Evolutionary conservation across 192 early-diverging fungal species (phyloP).

Genomic region (Backusella australiensis): DNA sequence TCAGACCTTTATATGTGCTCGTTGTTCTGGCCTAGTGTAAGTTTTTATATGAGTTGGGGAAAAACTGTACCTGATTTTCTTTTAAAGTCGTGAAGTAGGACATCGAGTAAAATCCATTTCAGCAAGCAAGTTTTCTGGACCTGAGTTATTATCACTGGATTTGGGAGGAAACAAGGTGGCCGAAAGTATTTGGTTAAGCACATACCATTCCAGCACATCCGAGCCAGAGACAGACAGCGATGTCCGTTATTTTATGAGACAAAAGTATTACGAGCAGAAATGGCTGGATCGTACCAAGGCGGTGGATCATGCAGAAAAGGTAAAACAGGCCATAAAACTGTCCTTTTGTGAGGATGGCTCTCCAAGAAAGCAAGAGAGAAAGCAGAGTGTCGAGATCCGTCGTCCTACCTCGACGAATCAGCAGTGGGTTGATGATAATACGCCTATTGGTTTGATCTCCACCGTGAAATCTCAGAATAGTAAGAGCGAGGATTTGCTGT

Average conservation of each 20-base stretch:
- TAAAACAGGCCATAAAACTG: neutral
- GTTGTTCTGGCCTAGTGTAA: conserved; percentile 58
- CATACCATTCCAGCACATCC: conserved; percentile 1
- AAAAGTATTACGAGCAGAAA: conserved; percentile 37
- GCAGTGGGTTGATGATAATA: conserved; percentile 15
- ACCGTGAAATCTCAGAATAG: neutral
- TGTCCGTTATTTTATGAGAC: conserved; percentile 35
- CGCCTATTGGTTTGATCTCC: conserved; percentile 14
- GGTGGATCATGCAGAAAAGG: conserved; percentile 7
- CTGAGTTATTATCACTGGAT: conserved; percentile 44
- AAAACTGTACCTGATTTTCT: neutral
- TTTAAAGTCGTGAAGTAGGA: conserved; percentile 53
- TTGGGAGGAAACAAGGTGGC: conserved; percentile 53
- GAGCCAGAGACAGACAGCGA: conserved; percentile 31
- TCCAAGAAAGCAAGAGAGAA: neutral
- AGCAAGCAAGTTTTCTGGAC: conserved; percentile 51
- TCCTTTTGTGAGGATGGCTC: conserved; percentile 15
- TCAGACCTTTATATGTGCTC: conserved; percentile 52
- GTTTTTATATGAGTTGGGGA: conserved; percentile 1
- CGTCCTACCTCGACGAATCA: neutral
- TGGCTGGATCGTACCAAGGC: conserved; percentile 23
- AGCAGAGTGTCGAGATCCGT: neutral
- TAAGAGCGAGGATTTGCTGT: neutral
- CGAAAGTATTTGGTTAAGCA: conserved; percentile 27
- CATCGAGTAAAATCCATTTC: conserved; percentile 64